Percentiles rank a stretch among this genome's conserved stretches.
Evolutionary conservation across 2,329 filamentous ascomycete genomes (phyloP).

Genomic region (Fusarium drepaniforme): DNA sequence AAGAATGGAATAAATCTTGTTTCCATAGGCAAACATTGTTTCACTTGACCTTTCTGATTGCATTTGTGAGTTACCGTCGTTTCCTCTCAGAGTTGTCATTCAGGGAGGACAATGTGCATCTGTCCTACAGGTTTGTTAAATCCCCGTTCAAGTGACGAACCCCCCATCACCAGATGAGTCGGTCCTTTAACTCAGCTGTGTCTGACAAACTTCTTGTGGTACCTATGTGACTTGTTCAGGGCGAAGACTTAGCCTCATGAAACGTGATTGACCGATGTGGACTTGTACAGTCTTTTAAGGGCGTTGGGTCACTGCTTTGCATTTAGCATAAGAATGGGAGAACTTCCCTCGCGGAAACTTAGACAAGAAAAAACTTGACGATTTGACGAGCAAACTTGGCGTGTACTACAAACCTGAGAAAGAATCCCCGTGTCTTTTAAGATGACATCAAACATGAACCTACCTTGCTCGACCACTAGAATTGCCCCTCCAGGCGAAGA

Average conservation of each 20-base stretch:
- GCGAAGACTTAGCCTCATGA: slow-evolving; percentile 13
- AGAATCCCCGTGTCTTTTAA: background rate
- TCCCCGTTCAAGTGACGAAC: background rate
- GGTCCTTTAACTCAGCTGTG: slow-evolving; percentile 17
- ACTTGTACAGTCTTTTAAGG: background rate
- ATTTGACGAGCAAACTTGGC: background rate
- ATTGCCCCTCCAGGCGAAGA: slow-evolving; percentile 10
- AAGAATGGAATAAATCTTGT: slow-evolving; percentile 18
- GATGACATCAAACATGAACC: slow-evolving; percentile 4
- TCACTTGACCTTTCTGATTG: slow-evolving; percentile 1
- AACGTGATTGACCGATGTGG: slow-evolving; percentile 8
- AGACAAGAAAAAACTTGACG: background rate
- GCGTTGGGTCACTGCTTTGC: background rate
- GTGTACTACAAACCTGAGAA: background rate
- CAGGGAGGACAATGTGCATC: slow-evolving; percentile 1
- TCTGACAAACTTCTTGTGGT: slow-evolving; percentile 20
- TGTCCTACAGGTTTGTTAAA: background rate
- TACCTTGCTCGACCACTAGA: background rate
- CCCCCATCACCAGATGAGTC: slow-evolving; percentile 6
- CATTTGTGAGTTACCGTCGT: background rate
- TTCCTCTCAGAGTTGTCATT: background rate
- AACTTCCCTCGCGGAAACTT: background rate
- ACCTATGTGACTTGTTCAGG: background rate
- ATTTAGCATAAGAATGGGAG: background rate
- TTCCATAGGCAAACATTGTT: slow-evolving; percentile 12